Base-by-base conservation (phyloP, 2,329 filamentous ascomycete species). In the Leptosphaerulina australis region DNA sequence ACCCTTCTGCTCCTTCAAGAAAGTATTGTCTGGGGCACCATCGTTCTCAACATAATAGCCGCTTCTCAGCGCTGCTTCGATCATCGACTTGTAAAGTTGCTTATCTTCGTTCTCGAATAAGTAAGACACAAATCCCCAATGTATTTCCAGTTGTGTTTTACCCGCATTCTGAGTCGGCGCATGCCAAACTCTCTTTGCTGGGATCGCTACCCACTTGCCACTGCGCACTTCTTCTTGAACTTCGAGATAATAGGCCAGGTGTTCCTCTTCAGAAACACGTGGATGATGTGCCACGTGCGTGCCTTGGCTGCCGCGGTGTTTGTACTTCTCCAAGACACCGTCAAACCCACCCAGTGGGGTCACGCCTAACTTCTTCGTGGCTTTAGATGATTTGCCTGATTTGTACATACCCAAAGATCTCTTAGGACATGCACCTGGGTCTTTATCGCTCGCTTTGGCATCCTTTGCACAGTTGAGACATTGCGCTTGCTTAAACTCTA, bases 231-330 rank as follows among this genome's bases (percentile, higher is more conserved):
- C 17, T 11, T 3, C 9, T 21, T 38, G 15, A 26, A 30, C 17
- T 3, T 33, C 21, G 9, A 21, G 12, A 3, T 39, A 39, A 7
- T 43, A 15, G n/a, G 12, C 33, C 11, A 10, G 33, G n/a, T 50
- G 46, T 9, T 38, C 33, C 9, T 41, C 33, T 17, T 50, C 46
- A 4, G 33, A 28, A 14, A 50, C 38, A 28, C 38, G 46, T 22
- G 10, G 12, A 14, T 50, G 46, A 26, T 3, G 21, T n/a, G 4
- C n/a, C 6, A 5, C 14, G 4, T 14, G 8, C 5, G 11, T 21
- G 17, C 9, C 26, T 12, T 20, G 12, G 10, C 10, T 21, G 12
- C n/a, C 15, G 7, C 2, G 12, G 5, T 2, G 1, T 7, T 10
- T 35, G 15, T 37, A 22, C 12, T 17, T 41, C 31, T 15, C 18